These are phyloP conservation scores for Xylaria sp. DNA, from an alignment of 495 filamentous ascomycete species.

Conservation along the genomic window DNA sequence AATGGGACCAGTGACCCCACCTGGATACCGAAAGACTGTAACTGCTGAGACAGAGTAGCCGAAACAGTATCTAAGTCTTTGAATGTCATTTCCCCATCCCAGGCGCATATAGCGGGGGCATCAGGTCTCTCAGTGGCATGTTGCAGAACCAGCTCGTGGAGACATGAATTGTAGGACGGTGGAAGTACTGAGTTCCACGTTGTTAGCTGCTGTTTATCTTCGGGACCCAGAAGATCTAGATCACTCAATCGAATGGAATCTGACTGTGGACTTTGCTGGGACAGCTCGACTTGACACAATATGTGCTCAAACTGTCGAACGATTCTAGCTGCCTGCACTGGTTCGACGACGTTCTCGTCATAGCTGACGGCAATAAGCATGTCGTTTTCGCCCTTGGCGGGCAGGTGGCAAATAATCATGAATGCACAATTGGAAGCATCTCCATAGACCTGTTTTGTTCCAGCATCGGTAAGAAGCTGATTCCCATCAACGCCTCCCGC, in stretches of 20 bases:
- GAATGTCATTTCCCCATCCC: constrained; percentile 50
- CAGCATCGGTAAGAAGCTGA: neutral
- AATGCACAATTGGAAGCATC: neutral
- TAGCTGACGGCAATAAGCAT: constrained; percentile 14
- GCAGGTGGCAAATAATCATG: constrained; percentile 11
- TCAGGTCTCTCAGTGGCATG: constrained; percentile 37
- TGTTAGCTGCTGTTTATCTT: constrained; percentile 1
- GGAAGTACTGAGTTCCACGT: constrained; percentile 4
- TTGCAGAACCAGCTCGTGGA: constrained; percentile 42
- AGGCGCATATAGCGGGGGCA: constrained; percentile 46
- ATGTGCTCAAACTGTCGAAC: constrained; percentile 15
- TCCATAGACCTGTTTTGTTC: neutral
- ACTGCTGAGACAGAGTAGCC: constrained; percentile 41
- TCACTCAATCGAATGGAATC: constrained; percentile 8
- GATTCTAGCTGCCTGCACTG: constrained; percentile 1
- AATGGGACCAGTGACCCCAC: constrained; percentile 61
- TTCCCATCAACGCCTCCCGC: neutral
- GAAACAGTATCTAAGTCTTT: constrained; percentile 44
- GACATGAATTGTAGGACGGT: constrained; percentile 32
- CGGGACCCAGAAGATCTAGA: constrained; percentile 8
- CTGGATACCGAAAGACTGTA: constrained; percentile 50
- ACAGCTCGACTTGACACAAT: neutral
- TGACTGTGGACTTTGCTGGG: neutral
- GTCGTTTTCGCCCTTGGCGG: neutral
- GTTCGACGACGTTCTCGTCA: constrained; percentile 1